Base-by-base conservation (phyloP, 2,329 filamentous ascomycete species). In the Seiridium unicorne region DNA sequence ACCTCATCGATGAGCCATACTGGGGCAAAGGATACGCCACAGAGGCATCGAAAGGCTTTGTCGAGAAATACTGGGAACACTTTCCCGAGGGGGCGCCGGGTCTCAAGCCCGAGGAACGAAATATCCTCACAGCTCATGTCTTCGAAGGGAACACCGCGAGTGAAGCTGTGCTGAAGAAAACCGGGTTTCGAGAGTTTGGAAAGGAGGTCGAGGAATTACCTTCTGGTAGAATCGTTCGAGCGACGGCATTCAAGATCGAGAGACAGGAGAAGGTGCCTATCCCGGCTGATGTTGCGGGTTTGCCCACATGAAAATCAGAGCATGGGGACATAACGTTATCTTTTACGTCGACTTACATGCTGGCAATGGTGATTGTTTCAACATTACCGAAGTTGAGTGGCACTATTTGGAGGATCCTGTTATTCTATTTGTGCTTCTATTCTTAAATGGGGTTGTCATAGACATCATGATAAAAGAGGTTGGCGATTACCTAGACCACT, bases 1-100 rank as follows among this genome's bases (percentile, higher is more conserved):
- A 58, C 34, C 44, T 49, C 5, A 40, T 58, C n/a, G 55, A 58
- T 38, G 55, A 58, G 46, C 55, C 44, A 11, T 51, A 58, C 46
- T 58, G 55, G 55, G 55, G 55, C 34, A 58, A 40, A 10, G 55
- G 55, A 7, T 58, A 58, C n/a, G 55, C 55, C 5, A 49, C 55
- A 0, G 55, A 58, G 34, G 55, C 55, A 31, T 32, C 51, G 3
- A 13, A 18, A 5, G 55, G 11, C 6, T 58, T 49, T 9, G 44
- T 49, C 4, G 13, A n/a, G 8, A 35, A 11, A 6, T 58, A 58
- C 55, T 58, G 44, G 44, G 55, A 58, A 3, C 7, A 42, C 11
- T 58, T 58, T 32, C 55, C 55, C 8, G 18, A 31, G 8, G 55
- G 55, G n/a, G 9, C 32, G 44, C 44, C 44, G 13, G 26, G 34